Conservation (phyloP, 2,329 filamentous ascomycete genomes). For the Verticillium tricorpus region DNA sequence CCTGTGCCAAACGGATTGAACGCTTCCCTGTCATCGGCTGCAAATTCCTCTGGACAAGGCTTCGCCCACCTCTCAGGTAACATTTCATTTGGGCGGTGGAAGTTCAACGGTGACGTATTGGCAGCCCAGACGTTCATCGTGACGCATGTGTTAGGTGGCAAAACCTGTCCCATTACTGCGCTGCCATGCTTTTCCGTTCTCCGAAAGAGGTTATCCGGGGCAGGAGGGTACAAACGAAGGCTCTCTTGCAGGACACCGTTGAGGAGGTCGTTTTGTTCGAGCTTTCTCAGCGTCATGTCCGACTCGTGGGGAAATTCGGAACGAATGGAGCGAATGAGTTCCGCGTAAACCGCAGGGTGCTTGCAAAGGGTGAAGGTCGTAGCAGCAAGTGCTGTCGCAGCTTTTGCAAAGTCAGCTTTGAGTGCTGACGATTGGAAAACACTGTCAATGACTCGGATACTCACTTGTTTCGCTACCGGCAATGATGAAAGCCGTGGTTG, state of each 20-base stretch:
- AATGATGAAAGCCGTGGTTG: background rate
- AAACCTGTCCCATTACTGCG: slow-evolving; percentile 7
- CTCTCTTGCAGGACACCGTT: slow-evolving; percentile 15
- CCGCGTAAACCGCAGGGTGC: background rate
- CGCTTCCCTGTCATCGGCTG: slow-evolving; percentile 3
- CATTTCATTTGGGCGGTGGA: slow-evolving; percentile 25
- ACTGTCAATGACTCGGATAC: background rate
- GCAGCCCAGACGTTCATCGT: slow-evolving; percentile 21
- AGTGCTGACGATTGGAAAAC: too few relatives aligned
- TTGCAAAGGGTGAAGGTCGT: background rate
- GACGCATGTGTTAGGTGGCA: slow-evolving; percentile 11
- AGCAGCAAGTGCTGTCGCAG: background rate
- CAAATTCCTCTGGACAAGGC: background rate
- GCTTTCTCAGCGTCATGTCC: slow-evolving; percentile 9
- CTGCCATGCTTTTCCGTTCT: slow-evolving; percentile 11
- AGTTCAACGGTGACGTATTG: slow-evolving; percentile 26
- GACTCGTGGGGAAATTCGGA: background rate
- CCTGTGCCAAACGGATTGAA: slow-evolving; percentile 8
- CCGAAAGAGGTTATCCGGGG: slow-evolving; percentile 10
- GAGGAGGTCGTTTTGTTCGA: slow-evolving; percentile 15
- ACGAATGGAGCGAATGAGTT: background rate
- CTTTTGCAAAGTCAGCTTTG: slow-evolving; percentile 4
- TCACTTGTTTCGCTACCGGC: background rate
- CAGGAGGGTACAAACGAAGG: slow-evolving; percentile 11
- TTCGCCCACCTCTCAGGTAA: slow-evolving; percentile 26